These are phyloP conservation scores for Verticillium albo-atrum DNA, from an alignment of 2,329 filamentous ascomycete genomes.

Conservation along the genomic window DNA sequence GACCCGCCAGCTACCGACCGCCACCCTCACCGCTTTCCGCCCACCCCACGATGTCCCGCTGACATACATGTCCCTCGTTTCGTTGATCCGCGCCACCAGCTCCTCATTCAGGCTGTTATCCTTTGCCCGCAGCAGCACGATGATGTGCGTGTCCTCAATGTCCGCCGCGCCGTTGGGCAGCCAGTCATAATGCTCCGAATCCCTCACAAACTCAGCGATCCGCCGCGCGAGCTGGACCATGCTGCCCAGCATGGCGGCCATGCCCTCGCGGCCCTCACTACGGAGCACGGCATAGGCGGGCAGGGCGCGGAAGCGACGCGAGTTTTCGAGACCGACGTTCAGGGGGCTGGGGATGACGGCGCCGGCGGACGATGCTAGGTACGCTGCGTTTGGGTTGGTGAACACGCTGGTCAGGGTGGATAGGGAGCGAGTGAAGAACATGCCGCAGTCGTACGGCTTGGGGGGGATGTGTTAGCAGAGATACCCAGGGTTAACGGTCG, in stretches of 20 bases:
- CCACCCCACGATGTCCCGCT: slow-evolving; percentile 78
- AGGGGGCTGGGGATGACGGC: slow-evolving; percentile 68
- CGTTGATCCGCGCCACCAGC: slow-evolving; percentile 71
- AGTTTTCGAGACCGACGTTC: slow-evolving; percentile 88
- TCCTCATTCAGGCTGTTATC: slow-evolving; percentile 57
- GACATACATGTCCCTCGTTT: slow-evolving; percentile 70
- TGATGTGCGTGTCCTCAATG: slow-evolving; percentile 52
- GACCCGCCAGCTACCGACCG: slow-evolving; percentile 80
- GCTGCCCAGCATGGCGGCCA: slow-evolving; percentile 63
- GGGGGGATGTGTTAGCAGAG: background rate
- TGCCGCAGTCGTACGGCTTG: slow-evolving; percentile 83
- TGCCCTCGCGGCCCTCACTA: slow-evolving; percentile 67
- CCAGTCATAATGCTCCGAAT: slow-evolving; percentile 60
- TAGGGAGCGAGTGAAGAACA: slow-evolving; percentile 73
- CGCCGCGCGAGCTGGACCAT: slow-evolving; percentile 69
- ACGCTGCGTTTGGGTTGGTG: slow-evolving; percentile 80
- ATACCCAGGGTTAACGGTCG: background rate
- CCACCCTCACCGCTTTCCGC: slow-evolving; percentile 71
- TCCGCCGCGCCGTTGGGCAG: slow-evolving; percentile 46
- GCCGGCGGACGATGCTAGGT: slow-evolving; percentile 49
- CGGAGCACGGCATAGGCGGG: slow-evolving; percentile 79
- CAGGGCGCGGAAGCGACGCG: slow-evolving; percentile 83
- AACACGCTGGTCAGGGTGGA: slow-evolving; percentile 60
- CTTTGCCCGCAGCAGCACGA: slow-evolving; percentile 69
- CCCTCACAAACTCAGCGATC: slow-evolving; percentile 59